phyloP scores from a whole-genome alignment of 192 early-diverging fungal species.

The Umbelopsis vinacea region DNA sequence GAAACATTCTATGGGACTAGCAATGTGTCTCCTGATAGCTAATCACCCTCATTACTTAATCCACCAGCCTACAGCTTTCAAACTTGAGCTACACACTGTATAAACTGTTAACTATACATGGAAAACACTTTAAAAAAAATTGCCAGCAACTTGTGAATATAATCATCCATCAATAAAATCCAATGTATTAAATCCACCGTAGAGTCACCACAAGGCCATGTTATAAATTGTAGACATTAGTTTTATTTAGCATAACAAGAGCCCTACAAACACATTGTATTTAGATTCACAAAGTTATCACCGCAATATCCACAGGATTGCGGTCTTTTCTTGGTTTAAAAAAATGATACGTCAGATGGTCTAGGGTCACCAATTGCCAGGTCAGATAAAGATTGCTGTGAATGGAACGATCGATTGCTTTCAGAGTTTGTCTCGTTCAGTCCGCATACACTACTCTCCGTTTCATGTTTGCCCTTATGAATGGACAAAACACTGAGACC shows the following conservation, averaged over 20 bases:
- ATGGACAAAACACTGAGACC: slow-evolving; percentile 1
- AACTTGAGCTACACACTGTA: background rate
- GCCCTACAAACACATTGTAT: too few species aligned
- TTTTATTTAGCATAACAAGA: too few species aligned
- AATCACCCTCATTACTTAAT: background rate
- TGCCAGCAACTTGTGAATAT: slow-evolving; percentile 12
- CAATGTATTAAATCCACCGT: background rate
- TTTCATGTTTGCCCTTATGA: slow-evolving; percentile 12
- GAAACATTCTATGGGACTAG: background rate
- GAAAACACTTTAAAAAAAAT: slow-evolving; percentile 2
- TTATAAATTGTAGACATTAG: too few species aligned
- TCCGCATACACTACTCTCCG: slow-evolving; percentile 4
- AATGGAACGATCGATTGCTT: slow-evolving; percentile 14
- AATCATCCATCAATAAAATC: slow-evolving; percentile 7
- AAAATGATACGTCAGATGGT: background rate
- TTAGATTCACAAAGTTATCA: background rate
- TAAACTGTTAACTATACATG: slow-evolving; percentile 7
- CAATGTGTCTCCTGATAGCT: slow-evolving; percentile 12
- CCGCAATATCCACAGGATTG: background rate
- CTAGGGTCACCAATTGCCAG: slow-evolving; percentile 13
- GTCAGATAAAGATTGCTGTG: slow-evolving; percentile 3
- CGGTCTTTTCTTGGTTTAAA: background rate
- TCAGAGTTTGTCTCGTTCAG: slow-evolving; percentile 3
- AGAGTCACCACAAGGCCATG: too few species aligned
- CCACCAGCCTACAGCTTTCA: background rate